Percentiles rank a stretch among this genome's conserved stretches.
Conservation (phyloP, 345 rosid genomes). For the Rhodomyrtus tomentosa region DNA sequence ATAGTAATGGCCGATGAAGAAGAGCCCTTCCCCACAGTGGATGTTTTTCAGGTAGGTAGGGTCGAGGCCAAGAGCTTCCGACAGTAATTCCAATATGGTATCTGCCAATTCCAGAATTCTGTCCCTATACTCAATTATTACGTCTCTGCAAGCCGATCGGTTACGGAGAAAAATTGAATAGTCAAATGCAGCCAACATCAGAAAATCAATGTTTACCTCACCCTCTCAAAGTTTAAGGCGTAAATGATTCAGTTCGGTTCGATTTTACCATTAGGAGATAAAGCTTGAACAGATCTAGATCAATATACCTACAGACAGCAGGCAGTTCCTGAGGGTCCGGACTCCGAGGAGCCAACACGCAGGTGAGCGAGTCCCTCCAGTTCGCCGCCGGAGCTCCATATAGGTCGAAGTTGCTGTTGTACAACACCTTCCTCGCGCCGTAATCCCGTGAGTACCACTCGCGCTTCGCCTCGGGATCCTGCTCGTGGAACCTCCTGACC, state of each 20-base stretch:
- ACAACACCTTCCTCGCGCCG: slow-evolving; percentile 7
- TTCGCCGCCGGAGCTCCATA: slow-evolving; percentile 8
- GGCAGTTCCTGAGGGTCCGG: slow-evolving; percentile 26
- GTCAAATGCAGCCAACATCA: neutral
- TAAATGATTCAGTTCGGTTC: too few species aligned
- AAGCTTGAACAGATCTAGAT: too few species aligned
- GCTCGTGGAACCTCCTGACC: slow-evolving; percentile 21
- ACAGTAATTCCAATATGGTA: slow-evolving; percentile 13
- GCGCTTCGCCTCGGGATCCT: slow-evolving; percentile 17
- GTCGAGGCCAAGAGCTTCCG: slow-evolving; percentile 29
- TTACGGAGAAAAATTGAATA: neutral
- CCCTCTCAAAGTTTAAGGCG: neutral
- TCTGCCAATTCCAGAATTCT: neutral
- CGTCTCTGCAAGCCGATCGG: slow-evolving; percentile 11
- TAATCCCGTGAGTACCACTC: slow-evolving; percentile 13
- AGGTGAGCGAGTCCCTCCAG: slow-evolving; percentile 31
- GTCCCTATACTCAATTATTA: slow-evolving; percentile 8
- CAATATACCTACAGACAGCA: slow-evolving; percentile 24
- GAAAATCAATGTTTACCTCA: neutral
- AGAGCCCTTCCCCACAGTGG: slow-evolving; percentile 15
- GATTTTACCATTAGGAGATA: too few species aligned
- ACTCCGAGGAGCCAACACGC: slow-evolving; percentile 17
- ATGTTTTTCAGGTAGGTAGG: slow-evolving; percentile 8
- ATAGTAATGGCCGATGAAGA: slow-evolving; percentile 30
- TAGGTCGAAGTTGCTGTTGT: slow-evolving; percentile 23